Evolutionary conservation across 2,329 filamentous ascomycete genomes (phyloP), one percentile per base, ranked within the genome.

Genomic region (Amesomyces nigricolor): DNA sequence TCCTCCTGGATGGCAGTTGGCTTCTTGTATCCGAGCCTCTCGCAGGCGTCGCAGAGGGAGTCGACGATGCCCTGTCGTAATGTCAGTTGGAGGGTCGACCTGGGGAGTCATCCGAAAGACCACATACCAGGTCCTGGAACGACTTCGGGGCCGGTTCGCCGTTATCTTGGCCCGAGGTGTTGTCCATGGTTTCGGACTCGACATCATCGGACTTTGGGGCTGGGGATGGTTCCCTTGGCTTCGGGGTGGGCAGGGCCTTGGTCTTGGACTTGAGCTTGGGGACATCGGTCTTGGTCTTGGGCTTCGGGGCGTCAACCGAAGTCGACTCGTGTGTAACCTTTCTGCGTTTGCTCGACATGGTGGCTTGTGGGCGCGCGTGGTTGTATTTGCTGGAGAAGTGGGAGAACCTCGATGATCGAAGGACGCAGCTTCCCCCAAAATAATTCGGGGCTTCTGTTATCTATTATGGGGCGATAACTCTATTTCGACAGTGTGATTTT

Each of bases 21-120:
- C 29, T 80, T 73, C 65, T 87, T 95, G 78, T 91, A 99, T 60
- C 88, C 87, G 51, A 97, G 79, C 0, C 82, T 78, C 5, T 81
- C 81, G 73, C 92, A 97, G 48, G 92, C 90, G 68, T 97, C 91
- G 73, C 89, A 95, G 51, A 99, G 79, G 30, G 88, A 82, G 54
- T 95, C 89, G 56, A 91, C 88, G 48, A 97, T 81, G 22, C 92
- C 92, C 82, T 86, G 52, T 8, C 22, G 14, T 22, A 14, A 2
- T n/a, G 17, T 53, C 2, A 59, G 44, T 42, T 35, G 11, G 13
- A n/a, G 5, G 1, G 17, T 10, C 8, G 42, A 3, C 39, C 3
- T 14, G 13, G 30, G 2, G 4, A 11, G 40, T 22, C 4, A 44
- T 16, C 22, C 4, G 17, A 39, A 17, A 16, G 9, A 10, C 14